phyloP scores from a whole-genome alignment of 306 rosid species.

The Hippophae rhamnoides region DNA sequence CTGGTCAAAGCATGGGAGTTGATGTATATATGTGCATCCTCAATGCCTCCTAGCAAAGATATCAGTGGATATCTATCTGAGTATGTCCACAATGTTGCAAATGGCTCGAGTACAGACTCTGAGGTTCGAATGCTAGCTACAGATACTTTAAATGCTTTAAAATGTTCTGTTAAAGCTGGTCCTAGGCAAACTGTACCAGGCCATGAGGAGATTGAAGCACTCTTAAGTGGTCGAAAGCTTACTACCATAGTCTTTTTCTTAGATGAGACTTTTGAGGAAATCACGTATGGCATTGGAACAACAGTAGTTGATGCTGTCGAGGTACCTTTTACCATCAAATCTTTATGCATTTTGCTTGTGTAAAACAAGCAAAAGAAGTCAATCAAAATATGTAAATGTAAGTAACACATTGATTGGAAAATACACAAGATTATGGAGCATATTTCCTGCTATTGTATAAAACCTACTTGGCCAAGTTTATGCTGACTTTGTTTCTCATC shows the following conservation, averaged over 20 bases:
- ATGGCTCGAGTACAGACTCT: slow-evolving; percentile 46
- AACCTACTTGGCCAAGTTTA: too few relatives aligned
- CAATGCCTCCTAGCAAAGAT: slow-evolving; percentile 96
- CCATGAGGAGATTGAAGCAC: slow-evolving; percentile 86
- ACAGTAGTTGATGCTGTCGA: slow-evolving; percentile 92
- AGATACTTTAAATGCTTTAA: slow-evolving; percentile 72
- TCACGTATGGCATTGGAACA: slow-evolving; percentile 81
- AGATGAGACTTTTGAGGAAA: slow-evolving; percentile 97
- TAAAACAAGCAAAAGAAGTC: not conserved
- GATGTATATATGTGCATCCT: slow-evolving; percentile 77
- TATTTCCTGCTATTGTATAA: too few relatives aligned
- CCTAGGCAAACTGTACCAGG: slow-evolving; percentile 81
- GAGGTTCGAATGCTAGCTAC: slow-evolving; percentile 70
- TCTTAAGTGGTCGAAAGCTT: slow-evolving; percentile 72
- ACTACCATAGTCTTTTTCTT: slow-evolving; percentile 84
- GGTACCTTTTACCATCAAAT: slow-evolving; percentile 30
- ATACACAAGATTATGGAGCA: too few relatives aligned
- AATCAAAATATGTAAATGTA: too few relatives aligned
- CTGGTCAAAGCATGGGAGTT: slow-evolving; percentile 93
- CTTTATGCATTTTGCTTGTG: too few relatives aligned
- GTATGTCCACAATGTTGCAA: slow-evolving; percentile 71
- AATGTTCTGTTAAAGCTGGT: slow-evolving; percentile 89
- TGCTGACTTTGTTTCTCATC: too few relatives aligned
- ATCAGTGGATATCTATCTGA: slow-evolving; percentile 78
- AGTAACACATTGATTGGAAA: too few relatives aligned